Evolutionary conservation across 2,329 filamentous ascomycete species (phyloP).

Genomic region (Colletotrichum sp.): DNA sequence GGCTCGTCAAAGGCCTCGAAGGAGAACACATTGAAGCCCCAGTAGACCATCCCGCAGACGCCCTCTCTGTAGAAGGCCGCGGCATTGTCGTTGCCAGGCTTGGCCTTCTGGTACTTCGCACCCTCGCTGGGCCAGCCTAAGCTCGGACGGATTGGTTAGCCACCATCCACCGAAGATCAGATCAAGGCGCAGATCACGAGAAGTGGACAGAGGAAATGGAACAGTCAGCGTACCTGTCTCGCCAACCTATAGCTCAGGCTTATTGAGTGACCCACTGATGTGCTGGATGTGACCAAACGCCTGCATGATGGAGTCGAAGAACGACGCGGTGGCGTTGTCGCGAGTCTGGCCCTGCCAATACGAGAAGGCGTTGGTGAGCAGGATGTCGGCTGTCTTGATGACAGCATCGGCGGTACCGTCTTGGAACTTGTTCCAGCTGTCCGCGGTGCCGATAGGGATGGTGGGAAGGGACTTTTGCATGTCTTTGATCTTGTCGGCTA

Average conservation of each 20-base stretch:
- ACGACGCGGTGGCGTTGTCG: conserved; percentile 59
- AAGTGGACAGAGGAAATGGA: background rate
- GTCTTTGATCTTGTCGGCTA: conserved; percentile 65
- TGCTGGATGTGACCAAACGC: conserved; percentile 67
- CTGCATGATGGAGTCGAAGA: conserved; percentile 70
- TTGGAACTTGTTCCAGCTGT: conserved; percentile 74
- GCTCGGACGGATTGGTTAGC: background rate
- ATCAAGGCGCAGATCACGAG: background rate
- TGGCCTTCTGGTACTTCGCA: conserved; percentile 63
- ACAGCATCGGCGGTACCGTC: conserved; percentile 71
- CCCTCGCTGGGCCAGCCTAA: conserved; percentile 66
- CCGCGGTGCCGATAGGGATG: conserved; percentile 68
- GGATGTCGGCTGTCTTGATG: conserved; percentile 63
- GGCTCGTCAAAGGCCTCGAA: conserved; percentile 78
- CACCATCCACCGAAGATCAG: background rate
- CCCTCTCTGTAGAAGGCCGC: conserved; percentile 63
- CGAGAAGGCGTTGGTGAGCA: conserved; percentile 70
- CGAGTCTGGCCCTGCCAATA: conserved; percentile 72
- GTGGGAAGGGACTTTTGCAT: conserved; percentile 59
- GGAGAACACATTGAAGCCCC: conserved; percentile 72
- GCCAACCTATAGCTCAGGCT: conserved; percentile 70
- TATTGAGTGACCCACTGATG: conserved; percentile 52
- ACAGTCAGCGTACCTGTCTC: conserved; percentile 50
- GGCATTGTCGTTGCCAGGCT: conserved; percentile 63
- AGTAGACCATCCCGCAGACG: conserved; percentile 67